Evolutionary conservation across 306 rosid species (phyloP).

Genomic region (Rosa lucieae): DNA sequence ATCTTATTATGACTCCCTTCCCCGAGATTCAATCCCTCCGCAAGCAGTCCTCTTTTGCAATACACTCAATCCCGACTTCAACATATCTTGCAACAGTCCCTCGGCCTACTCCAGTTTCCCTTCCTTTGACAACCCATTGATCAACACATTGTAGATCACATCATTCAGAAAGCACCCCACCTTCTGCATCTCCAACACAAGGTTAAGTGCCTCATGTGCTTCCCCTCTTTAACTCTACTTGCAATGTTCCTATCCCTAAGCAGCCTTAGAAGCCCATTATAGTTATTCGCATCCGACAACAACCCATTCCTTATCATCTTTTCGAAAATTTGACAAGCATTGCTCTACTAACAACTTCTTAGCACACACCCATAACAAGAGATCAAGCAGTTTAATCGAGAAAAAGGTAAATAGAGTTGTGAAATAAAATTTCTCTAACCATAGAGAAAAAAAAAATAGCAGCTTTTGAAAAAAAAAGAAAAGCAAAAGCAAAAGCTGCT

Average conservation of each 20-base stretch:
- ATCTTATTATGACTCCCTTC: too few species aligned
- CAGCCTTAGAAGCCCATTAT: constrained; percentile 71
- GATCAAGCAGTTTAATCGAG: constrained; percentile 55
- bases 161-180: constrained; percentile 47
- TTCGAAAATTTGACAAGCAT: constrained; percentile 35
- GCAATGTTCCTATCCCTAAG: constrained; percentile 46
- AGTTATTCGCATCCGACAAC: constrained; percentile 66
- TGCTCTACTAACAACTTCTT: constrained; percentile 53
- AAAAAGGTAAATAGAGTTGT: too few species aligned
- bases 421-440: too few species aligned
- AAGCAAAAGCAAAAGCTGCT: too few species aligned
- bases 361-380: constrained; percentile 51
- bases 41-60: constrained; percentile 48
- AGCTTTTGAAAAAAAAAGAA: too few species aligned
- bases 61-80: constrained; percentile 46
- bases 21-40: constrained; percentile 33
- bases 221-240: constrained; percentile 43
- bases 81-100: constrained; percentile 45
- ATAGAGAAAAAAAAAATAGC: too few species aligned
- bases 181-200: constrained; percentile 52
- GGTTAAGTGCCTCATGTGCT: constrained; percentile 47
- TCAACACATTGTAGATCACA: constrained; percentile 39
- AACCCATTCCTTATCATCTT: constrained; percentile 32
- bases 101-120: constrained; percentile 60
- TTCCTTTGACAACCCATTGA: constrained; percentile 39